phyloP scores from a whole-genome alignment of 164 flowering plant species.

The Saururus chinensis region DNA sequence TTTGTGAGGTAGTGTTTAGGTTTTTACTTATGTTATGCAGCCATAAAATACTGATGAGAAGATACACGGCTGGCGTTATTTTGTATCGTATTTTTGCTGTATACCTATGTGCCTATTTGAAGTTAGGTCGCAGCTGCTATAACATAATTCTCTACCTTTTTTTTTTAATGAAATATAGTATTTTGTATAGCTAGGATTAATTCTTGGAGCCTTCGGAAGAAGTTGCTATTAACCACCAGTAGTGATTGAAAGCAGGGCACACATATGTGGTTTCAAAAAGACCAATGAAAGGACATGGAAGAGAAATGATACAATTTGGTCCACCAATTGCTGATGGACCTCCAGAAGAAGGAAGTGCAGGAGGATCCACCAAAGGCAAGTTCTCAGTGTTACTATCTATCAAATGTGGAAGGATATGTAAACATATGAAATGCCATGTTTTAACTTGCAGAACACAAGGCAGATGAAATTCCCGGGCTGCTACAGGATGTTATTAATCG shows the following conservation, averaged over 20 bases:
- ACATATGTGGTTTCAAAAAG: conserved; percentile 54
- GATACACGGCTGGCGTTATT: too few species aligned
- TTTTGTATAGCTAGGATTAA: too few species aligned
- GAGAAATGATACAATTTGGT: conserved; percentile 85
- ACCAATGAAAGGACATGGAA: conserved; percentile 79
- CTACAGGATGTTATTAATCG: conserved; percentile 62
- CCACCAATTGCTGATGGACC: conserved; percentile 55
- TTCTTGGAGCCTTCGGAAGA: not conserved
- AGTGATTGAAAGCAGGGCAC: conserved; percentile 47
- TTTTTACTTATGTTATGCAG: too few species aligned
- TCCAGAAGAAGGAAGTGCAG: conserved; percentile 48
- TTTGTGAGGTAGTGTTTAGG: too few species aligned
- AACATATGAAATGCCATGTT: not conserved
- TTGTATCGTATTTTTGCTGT: too few species aligned
- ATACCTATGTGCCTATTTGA: too few species aligned
- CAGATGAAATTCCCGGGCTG: conserved; percentile 55
- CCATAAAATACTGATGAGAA: too few species aligned
- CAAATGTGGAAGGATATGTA: not conserved
- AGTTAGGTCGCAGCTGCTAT: too few species aligned
- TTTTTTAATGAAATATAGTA: not conserved
- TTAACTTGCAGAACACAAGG: conserved; percentile 43
- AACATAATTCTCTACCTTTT: too few species aligned
- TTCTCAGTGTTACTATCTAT: not conserved
- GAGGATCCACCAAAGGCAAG: conserved; percentile 58
- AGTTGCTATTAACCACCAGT: not conserved